Conservation (phyloP, 2,329 filamentous ascomycete genomes). For the Colletotrichum sp. region DNA sequence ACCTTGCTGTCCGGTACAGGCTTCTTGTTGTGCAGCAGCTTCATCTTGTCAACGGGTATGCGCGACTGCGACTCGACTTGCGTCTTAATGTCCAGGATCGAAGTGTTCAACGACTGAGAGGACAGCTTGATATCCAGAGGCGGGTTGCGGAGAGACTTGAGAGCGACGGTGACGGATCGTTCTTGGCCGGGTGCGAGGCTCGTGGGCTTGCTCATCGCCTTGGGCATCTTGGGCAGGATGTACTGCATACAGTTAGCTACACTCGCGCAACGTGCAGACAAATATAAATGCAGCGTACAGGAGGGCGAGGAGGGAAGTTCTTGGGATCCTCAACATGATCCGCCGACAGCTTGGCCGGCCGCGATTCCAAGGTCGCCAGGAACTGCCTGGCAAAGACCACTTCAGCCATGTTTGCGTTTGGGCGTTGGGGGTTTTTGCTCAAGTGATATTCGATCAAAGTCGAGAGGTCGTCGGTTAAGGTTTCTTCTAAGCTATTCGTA, state of each 20-base stretch:
- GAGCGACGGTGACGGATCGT: constrained; percentile 60
- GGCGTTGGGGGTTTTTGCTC: neutral
- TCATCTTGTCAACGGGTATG: constrained; percentile 78
- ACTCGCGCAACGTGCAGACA: neutral
- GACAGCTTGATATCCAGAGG: constrained; percentile 71
- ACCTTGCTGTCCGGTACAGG: constrained; percentile 80
- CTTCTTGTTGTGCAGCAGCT: constrained; percentile 86
- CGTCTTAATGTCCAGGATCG: constrained; percentile 79
- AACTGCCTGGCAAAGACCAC: constrained; percentile 84
- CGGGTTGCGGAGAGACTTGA: constrained; percentile 81
- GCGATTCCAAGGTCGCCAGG: constrained; percentile 78
- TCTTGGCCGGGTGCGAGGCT: constrained; percentile 57
- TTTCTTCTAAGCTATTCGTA: neutral
- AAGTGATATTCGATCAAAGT: neutral
- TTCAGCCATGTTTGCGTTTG: constrained; percentile 70
- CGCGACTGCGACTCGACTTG: constrained; percentile 67
- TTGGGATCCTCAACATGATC: constrained; percentile 91
- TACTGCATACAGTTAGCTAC: constrained; percentile 51
- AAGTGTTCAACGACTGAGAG: constrained; percentile 69
- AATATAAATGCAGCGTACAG: constrained; percentile 61
- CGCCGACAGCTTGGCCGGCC: constrained; percentile 80
- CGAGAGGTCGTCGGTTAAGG: neutral
- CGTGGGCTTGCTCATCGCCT: constrained; percentile 54
- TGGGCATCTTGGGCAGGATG: constrained; percentile 73
- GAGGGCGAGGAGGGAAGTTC: constrained; percentile 75